phyloP scores from a whole-genome alignment of 192 early-diverging fungal genomes.

The Dissophora globulifera region DNA sequence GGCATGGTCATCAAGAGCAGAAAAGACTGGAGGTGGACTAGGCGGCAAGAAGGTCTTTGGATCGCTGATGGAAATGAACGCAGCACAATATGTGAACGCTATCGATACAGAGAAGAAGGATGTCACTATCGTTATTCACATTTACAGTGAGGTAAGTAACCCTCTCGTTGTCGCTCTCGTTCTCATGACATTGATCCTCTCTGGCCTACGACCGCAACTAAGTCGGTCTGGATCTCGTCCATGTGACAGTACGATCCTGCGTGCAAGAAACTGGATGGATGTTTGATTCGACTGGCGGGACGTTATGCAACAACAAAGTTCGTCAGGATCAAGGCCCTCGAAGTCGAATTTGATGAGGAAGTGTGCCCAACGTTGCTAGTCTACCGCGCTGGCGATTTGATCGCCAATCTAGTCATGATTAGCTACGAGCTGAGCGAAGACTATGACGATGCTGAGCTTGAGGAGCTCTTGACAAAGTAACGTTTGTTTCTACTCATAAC shows the following conservation, averaged over 20 bases:
- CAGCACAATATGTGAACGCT: constrained; percentile 57
- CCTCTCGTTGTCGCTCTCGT: no score
- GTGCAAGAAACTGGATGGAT: constrained; percentile 57
- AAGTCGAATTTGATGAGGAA: constrained; percentile 67
- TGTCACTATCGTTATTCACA: constrained; percentile 62
- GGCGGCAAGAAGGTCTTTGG: constrained; percentile 57
- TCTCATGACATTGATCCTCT: no score
- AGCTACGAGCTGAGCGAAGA: constrained; percentile 56
- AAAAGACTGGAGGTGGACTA: constrained; percentile 1
- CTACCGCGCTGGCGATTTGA: constrained; percentile 61
- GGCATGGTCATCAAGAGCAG: constrained; percentile 30
- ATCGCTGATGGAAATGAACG: constrained; percentile 56
- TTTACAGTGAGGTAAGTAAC: constrained; percentile 63
- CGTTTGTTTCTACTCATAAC: no score
- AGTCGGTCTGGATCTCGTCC: no score
- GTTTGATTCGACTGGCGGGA: constrained; percentile 55
- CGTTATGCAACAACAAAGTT: constrained; percentile 64
- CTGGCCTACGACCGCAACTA: no score
- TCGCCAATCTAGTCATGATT: constrained; percentile 66
- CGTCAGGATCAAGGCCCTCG: constrained; percentile 58
- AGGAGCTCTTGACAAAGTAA: constrained; percentile 64
- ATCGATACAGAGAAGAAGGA: constrained; percentile 63
- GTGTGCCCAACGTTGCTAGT: constrained; percentile 66
- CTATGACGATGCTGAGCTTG: constrained; percentile 55
- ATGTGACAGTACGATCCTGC: constrained; percentile 17